Percentiles rank a stretch among this genome's conserved stretches.
phyloP scores from a whole-genome alignment of 139 green algal species.

The Spirogloea muscicola region DNA sequence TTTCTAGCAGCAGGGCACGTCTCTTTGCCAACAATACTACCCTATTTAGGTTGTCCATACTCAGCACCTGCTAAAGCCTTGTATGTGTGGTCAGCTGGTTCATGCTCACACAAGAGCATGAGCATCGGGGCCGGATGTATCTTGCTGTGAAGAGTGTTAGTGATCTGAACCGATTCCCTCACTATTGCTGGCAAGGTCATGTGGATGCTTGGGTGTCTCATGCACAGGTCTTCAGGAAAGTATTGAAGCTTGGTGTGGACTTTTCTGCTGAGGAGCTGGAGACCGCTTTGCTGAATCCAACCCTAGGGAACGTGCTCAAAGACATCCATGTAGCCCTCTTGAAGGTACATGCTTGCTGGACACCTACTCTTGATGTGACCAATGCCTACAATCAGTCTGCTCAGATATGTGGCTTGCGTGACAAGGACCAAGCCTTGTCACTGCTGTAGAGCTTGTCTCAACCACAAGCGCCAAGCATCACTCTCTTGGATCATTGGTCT shows the following conservation, averaged over 20 bases:
- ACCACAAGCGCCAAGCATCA: neutral
- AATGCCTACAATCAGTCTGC: neutral
- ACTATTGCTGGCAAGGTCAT: too few relatives aligned
- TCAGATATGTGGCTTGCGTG: neutral
- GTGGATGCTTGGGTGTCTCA: too few relatives aligned
- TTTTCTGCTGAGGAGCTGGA: constrained; percentile 26
- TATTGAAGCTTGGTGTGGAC: constrained; percentile 5
- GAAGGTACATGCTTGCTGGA: constrained; percentile 8
- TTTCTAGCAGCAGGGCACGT: too few relatives aligned
- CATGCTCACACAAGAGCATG: too few relatives aligned
- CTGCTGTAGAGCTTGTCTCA: neutral
- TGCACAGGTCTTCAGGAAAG: constrained; percentile 20
- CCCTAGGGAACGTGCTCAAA: constrained; percentile 2
- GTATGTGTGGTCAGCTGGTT: too few relatives aligned
- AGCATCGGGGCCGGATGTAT: too few relatives aligned
- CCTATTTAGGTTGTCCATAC: too few relatives aligned
- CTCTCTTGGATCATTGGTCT: neutral
- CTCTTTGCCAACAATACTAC: too few relatives aligned
- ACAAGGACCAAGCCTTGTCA: neutral
- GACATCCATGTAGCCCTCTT: constrained; percentile 22
- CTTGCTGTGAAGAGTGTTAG: too few relatives aligned
- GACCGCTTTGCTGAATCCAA: constrained; percentile 8
- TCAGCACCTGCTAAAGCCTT: too few relatives aligned
- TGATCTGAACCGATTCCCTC: too few relatives aligned
- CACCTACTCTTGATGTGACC: neutral